Evolutionary conservation across 179 eudicot genomes (phyloP).

Genomic region (Vitellaria paradoxa): DNA sequence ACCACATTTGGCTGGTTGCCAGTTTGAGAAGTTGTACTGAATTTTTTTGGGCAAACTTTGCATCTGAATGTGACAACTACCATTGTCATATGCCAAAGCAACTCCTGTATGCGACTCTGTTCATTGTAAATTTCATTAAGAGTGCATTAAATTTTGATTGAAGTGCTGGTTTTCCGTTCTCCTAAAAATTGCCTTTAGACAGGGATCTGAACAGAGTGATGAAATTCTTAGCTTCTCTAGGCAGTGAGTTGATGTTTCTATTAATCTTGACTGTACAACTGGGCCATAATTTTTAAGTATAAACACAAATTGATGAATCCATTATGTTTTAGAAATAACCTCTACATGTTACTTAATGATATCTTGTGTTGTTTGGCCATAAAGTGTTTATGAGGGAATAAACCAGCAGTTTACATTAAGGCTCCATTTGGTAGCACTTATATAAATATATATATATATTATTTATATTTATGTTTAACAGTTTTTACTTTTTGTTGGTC

Average conservation of each 20-base stretch:
- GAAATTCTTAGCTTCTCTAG: not conserved
- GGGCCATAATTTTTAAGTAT: not conserved
- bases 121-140: not conserved
- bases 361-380: not conserved
- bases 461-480: not conserved
- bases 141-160: not conserved
- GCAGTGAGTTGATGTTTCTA: not conserved
- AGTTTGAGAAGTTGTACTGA: not conserved
- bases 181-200: not conserved
- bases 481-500: not conserved
- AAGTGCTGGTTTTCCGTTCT: not conserved
- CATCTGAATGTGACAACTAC: not conserved
- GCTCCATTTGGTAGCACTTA: not conserved
- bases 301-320: not conserved
- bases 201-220: not conserved
- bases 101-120: conserved; percentile 3
- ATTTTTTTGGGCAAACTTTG: not conserved
- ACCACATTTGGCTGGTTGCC: not conserved
- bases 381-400: not conserved
- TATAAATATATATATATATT: not conserved
- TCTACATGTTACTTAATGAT: not conserved
- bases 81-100: no score
- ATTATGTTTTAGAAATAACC: not conserved
- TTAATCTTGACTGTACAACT: not conserved
- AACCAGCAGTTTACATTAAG: not conserved